These are phyloP conservation scores for Lodderomyces metapsilosis DNA, from an alignment of 1,139 yeast genomes.

Conservation along the genomic window DNA sequence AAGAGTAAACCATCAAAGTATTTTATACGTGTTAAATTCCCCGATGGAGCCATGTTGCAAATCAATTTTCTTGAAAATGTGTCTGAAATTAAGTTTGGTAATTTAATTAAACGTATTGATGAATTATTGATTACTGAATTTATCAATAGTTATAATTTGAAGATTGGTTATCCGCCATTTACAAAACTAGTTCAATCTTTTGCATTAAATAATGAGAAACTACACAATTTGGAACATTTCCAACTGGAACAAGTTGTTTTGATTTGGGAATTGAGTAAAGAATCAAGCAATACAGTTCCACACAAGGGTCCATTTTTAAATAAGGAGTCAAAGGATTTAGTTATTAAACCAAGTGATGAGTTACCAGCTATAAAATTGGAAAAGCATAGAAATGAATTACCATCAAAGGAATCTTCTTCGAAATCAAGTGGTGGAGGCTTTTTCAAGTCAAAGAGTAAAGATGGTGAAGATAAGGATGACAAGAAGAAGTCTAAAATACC, in stretches of 20 bases:
- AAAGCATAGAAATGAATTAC: slow-evolving; percentile 27
- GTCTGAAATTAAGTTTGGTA: slow-evolving; percentile 35
- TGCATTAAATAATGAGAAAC: slow-evolving; percentile 28
- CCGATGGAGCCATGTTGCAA: slow-evolving; percentile 52
- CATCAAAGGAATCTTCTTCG: slow-evolving; percentile 14
- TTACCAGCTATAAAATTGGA: slow-evolving; percentile 44
- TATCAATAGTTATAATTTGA: slow-evolving; percentile 32
- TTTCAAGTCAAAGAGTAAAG: slow-evolving; percentile 16
- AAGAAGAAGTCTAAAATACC: slow-evolving; percentile 10
- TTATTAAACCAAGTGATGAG: slow-evolving; percentile 25
- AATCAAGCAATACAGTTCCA: slow-evolving; percentile 10
- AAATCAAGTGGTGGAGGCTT: slow-evolving; percentile 3
- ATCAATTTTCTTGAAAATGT: slow-evolving; percentile 39
- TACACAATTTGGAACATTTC: slow-evolving; percentile 36
- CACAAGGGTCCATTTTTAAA: slow-evolving; percentile 26
- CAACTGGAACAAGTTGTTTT: slow-evolving; percentile 30
- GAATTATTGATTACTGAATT: slow-evolving; percentile 37
- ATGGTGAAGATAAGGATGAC: slow-evolving; percentile 3
- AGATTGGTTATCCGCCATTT: slow-evolving; percentile 47
- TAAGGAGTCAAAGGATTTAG: slow-evolving; percentile 14
- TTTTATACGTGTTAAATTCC: slow-evolving; percentile 50
- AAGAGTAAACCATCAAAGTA: slow-evolving; percentile 23
- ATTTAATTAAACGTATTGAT: slow-evolving; percentile 37
- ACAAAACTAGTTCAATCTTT: slow-evolving; percentile 28
- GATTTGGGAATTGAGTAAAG: slow-evolving; percentile 32